These are phyloP conservation scores for Coniochaeta sp. DNA, from an alignment of 2,329 filamentous ascomycete genomes.

Conservation along the genomic window DNA sequence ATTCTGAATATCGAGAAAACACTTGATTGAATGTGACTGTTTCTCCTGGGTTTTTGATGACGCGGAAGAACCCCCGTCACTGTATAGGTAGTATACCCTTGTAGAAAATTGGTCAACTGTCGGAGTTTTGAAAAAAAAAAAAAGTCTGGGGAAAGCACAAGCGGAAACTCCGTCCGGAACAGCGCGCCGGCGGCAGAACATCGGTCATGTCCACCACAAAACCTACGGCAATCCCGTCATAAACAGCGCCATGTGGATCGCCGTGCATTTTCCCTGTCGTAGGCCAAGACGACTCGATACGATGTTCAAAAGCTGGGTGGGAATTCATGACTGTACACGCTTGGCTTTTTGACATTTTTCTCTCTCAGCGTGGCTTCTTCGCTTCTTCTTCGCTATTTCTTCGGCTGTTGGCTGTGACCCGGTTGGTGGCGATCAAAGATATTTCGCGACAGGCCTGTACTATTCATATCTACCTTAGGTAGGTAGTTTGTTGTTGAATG, in stretches of 20 bases:
- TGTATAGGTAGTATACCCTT: no score
- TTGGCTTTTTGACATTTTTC: background rate
- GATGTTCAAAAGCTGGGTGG: background rate
- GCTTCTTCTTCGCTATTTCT: background rate
- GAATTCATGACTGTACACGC: background rate
- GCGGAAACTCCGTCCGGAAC: background rate
- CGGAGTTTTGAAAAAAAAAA: background rate
- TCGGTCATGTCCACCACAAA: background rate
- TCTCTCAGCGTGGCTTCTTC: background rate
- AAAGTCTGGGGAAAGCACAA: background rate
- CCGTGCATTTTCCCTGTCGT: background rate
- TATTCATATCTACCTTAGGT: background rate
- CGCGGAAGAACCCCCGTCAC: no score
- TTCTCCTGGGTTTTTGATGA: no score
- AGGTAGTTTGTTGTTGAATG: background rate
- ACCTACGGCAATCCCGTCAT: background rate
- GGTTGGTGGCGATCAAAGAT: background rate
- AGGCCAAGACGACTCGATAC: background rate
- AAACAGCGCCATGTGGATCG: background rate
- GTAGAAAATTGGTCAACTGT: background rate
- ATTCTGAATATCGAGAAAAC: background rate
- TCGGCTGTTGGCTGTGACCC: background rate
- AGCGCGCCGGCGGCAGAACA: constrained; percentile 1
- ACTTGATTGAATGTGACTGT: no score
- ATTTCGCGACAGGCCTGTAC: background rate